A percentile compares a stretch with the other conserved stretches of the same genome.
phyloP scores from a whole-genome alignment of 306 rosid genomes.

The Lablab purpureus region DNA sequence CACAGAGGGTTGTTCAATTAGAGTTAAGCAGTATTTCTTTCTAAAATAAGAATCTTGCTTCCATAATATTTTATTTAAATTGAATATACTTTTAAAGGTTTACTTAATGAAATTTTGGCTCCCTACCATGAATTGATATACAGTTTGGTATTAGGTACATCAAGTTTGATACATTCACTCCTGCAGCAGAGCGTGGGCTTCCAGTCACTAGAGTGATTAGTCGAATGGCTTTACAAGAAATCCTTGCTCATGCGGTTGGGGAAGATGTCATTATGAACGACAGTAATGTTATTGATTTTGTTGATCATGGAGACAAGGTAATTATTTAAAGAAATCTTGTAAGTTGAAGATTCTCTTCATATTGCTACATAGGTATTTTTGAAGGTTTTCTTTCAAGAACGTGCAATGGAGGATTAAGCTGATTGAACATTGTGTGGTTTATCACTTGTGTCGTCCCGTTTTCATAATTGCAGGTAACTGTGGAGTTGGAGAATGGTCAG shows the following conservation, averaged over 20 bases:
- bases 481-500: constrained; percentile 81
- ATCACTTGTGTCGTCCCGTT: constrained; percentile 40
- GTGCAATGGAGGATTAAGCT: constrained; percentile 21
- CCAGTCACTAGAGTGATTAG: constrained; percentile 98
- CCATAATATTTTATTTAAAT: constrained; percentile 14
- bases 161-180: constrained; percentile 99
- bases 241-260: constrained; percentile 89
- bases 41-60: not conserved
- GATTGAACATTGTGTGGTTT: constrained; percentile 21
- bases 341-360: constrained; percentile 35
- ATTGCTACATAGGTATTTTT: constrained; percentile 23
- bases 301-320: constrained; percentile 89
- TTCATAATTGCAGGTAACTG: constrained; percentile 69
- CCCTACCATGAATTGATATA: constrained; percentile 46
- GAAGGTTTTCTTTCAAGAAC: constrained; percentile 30
- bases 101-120: constrained; percentile 32
- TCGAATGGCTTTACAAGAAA: constrained; percentile 87
- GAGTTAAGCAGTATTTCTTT: constrained; percentile 25
- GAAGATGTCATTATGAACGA: constrained; percentile 71
- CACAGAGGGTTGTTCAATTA: not conserved
- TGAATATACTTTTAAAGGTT: constrained; percentile 12
- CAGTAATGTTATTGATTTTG: constrained; percentile 77
- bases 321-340: constrained; percentile 46
- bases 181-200: constrained; percentile 95
- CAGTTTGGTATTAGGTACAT: constrained; percentile 80